phyloP scores from a whole-genome alignment of 768 basidiomycete species.

The Lactarius evosmus region DNA sequence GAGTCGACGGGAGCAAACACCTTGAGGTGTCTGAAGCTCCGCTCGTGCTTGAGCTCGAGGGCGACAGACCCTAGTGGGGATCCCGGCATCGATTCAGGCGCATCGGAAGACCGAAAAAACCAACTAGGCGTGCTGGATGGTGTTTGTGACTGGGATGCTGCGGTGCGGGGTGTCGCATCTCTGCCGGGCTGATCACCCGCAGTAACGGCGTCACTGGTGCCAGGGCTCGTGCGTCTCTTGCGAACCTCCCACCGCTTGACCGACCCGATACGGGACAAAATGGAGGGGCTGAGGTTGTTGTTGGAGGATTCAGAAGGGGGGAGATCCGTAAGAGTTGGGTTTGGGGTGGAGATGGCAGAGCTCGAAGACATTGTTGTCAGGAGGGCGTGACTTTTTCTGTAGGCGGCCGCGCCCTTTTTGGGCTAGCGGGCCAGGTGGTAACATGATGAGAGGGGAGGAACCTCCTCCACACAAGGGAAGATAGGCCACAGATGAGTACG shows the following conservation, averaged over 20 bases:
- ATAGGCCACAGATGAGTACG: slow-evolving; percentile 43
- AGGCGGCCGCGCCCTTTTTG: slow-evolving; percentile 59
- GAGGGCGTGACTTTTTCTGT: slow-evolving; percentile 78
- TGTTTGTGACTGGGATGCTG: slow-evolving; percentile 32
- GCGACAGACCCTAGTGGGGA: slow-evolving; percentile 39
- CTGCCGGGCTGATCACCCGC: slow-evolving; percentile 31
- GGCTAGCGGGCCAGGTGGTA: slow-evolving; percentile 62
- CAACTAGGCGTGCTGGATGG: slow-evolving; percentile 34
- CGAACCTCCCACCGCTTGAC: slow-evolving; percentile 53
- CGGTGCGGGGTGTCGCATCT: slow-evolving; percentile 34
- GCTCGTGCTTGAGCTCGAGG: slow-evolving; percentile 35
- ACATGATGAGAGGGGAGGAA: slow-evolving; percentile 45
- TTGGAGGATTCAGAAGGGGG: slow-evolving; percentile 34
- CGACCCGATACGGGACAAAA: slow-evolving; percentile 55
- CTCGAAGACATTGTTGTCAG: slow-evolving; percentile 54
- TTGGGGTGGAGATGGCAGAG: slow-evolving; percentile 37
- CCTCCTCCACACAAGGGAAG: slow-evolving; percentile 43
- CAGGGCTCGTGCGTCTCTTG: slow-evolving; percentile 45
- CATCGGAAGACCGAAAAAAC: slow-evolving; percentile 49
- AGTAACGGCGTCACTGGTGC: slow-evolving; percentile 39
- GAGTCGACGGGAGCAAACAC: slow-evolving; percentile 30
- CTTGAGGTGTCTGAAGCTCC: slow-evolving; percentile 34
- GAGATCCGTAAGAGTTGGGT: slow-evolving; percentile 30
- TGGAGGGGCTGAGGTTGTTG: slow-evolving; percentile 38
- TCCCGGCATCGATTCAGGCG: slow-evolving; percentile 39